Conservation (phyloP, 768 basidiomycete species). For the Omphalotus guepiniiformis region DNA sequence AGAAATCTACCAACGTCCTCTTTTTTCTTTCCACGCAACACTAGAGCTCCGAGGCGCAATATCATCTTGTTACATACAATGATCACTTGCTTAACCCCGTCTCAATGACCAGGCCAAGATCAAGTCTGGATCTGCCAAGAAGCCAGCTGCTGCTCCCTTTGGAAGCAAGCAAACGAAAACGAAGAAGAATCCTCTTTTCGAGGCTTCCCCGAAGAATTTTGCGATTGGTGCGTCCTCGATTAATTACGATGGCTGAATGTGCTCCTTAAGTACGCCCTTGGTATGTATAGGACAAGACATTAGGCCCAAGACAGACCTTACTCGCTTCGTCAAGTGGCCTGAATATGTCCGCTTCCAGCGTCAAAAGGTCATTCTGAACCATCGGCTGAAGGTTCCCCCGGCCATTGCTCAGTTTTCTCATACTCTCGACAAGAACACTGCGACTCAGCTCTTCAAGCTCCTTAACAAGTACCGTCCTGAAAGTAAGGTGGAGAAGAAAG, state of each 20-base stretch:
- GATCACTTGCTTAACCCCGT: slow-evolving; percentile 47
- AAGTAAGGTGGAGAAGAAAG: slow-evolving; percentile 96
- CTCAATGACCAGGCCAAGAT: slow-evolving; percentile 92
- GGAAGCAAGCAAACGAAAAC: slow-evolving; percentile 71
- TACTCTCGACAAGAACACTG: slow-evolving; percentile 99
- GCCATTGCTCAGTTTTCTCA: slow-evolving; percentile 96
- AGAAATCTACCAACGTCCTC: slow-evolving; percentile 7
- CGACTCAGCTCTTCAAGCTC: slow-evolving; percentile 96
- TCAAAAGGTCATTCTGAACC: slow-evolving; percentile 97
- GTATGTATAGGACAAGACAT: slow-evolving; percentile 81
- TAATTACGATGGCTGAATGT: background rate
- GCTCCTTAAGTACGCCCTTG: background rate
- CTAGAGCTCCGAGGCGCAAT: slow-evolving; percentile 55
- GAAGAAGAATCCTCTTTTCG: slow-evolving; percentile 96
- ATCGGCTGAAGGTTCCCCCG: slow-evolving; percentile 97
- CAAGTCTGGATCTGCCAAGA: slow-evolving; percentile 72
- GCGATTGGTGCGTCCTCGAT: slow-evolving; percentile 70
- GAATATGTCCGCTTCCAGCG: slow-evolving; percentile 98
- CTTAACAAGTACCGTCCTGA: slow-evolving; percentile 97
- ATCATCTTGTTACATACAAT: slow-evolving; percentile 15
- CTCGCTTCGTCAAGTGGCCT: slow-evolving; percentile 99
- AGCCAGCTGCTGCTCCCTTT: slow-evolving; percentile 81
- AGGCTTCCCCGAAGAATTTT: slow-evolving; percentile 87
- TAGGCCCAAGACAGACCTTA: slow-evolving; percentile 84
- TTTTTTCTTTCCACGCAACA: slow-evolving; percentile 30